These are phyloP conservation scores for Rhodotorula sphaerocarpa DNA, from an alignment of 768 basidiomycete genomes.

Conservation along the genomic window DNA sequence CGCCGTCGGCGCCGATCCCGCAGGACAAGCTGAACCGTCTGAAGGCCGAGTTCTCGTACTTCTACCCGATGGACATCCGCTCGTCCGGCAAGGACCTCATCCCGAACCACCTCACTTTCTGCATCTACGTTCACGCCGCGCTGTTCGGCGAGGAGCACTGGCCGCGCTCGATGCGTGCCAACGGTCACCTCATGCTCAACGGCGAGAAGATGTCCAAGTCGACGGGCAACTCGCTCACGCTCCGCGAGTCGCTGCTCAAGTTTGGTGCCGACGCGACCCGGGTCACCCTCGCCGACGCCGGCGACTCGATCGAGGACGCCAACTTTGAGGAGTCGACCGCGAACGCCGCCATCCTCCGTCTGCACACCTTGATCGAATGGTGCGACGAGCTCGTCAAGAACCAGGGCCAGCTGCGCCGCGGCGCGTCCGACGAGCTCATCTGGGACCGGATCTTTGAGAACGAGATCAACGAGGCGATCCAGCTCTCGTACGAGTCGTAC, in stretches of 20 bases:
- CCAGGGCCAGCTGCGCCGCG: constrained; percentile 61
- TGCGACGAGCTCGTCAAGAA: constrained; percentile 84
- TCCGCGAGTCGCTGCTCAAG: constrained; percentile 79
- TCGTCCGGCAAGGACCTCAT: constrained; percentile 97
- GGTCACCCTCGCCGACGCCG: constrained; percentile 85
- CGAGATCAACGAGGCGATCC: constrained; percentile 78
- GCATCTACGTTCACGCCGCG: constrained; percentile 89
- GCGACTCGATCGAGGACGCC: constrained; percentile 94
- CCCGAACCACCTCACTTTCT: constrained; percentile 89
- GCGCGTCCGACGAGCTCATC: constrained; percentile 56
- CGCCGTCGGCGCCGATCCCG: constrained; percentile 53
- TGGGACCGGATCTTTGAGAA: constrained; percentile 86
- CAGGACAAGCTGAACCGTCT: constrained; percentile 71
- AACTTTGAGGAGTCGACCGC: constrained; percentile 99
- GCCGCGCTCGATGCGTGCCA: constrained; percentile 85
- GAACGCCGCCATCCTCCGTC: constrained; percentile 86
- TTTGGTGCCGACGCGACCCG: constrained; percentile 95
- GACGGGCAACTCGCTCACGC: constrained; percentile 87
- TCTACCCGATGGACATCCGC: constrained; percentile 95
- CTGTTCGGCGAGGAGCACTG: constrained; percentile 81
- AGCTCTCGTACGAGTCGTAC: constrained; percentile 69
- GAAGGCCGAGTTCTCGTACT: constrained; percentile 87
- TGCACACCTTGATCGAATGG: constrained; percentile 85
- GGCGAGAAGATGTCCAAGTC: constrained; percentile 99
- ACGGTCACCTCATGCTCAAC: constrained; percentile 93